Percentiles rank a stretch among this genome's conserved stretches.
Evolutionary conservation across 2,329 filamentous ascomycete genomes (phyloP).

Genomic region (Fusarium citri): DNA sequence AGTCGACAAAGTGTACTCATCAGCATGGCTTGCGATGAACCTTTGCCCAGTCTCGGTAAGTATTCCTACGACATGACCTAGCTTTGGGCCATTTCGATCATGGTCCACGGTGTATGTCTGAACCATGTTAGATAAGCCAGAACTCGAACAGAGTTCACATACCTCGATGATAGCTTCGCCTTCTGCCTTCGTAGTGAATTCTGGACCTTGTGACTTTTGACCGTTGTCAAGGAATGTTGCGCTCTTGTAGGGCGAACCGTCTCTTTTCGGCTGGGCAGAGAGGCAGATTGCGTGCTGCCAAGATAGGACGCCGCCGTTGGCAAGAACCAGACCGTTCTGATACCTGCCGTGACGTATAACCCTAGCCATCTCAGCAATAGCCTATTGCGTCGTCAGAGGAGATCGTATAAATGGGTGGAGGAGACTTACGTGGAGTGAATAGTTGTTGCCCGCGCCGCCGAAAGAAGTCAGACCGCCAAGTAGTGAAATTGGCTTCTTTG

Average conservation of each 20-base stretch:
- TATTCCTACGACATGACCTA: slow-evolving; percentile 41
- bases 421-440: slow-evolving; percentile 71
- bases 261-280: slow-evolving; percentile 56
- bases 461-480: slow-evolving; percentile 76
- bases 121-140: not conserved
- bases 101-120: slow-evolving; percentile 51
- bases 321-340: slow-evolving; percentile 68
- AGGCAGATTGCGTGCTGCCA: slow-evolving; percentile 73
- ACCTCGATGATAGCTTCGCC: slow-evolving; percentile 46
- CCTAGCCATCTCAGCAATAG: slow-evolving; percentile 66
- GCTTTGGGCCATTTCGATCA: slow-evolving; percentile 34
- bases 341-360: slow-evolving; percentile 60
- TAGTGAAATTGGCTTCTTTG: slow-evolving; percentile 66
- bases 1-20: slow-evolving; percentile 28
- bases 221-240: slow-evolving; percentile 3
- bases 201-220: slow-evolving; percentile 14
- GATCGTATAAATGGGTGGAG: not conserved
- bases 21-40: slow-evolving; percentile 47
- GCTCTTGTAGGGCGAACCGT: slow-evolving; percentile 22
- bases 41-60: slow-evolving; percentile 35
- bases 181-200: slow-evolving; percentile 29
- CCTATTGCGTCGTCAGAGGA: slow-evolving; percentile 9
- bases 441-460: slow-evolving; percentile 77
- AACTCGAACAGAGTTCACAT: rapidly evolving
- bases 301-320: slow-evolving; percentile 73